Percentiles rank a stretch among this genome's conserved stretches.
These are phyloP conservation scores for Mallotus nudiflorus DNA, from an alignment of 345 rosid genomes.

Conservation along the genomic window DNA sequence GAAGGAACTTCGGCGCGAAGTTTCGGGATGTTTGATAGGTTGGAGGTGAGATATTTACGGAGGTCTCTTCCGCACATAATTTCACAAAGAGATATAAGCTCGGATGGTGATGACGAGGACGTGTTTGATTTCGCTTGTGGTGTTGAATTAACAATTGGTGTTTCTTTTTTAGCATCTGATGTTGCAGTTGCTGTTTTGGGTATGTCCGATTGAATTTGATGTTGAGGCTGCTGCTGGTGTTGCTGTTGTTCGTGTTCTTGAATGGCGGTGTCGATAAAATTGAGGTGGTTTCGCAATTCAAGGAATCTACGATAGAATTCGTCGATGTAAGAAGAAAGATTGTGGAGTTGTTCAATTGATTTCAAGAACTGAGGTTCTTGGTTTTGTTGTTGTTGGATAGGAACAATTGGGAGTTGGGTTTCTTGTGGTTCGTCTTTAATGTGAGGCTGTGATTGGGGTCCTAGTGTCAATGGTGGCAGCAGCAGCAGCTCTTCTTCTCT, in stretches of 20 bases:
- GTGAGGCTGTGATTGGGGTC: neutral
- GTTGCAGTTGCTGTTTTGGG: neutral
- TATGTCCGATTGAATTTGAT: neutral
- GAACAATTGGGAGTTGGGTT: neutral
- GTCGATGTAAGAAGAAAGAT: slow-evolving; percentile 40
- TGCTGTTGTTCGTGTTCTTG: slow-evolving; percentile 6
- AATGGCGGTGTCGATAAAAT: slow-evolving; percentile 44
- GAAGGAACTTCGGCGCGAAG: slow-evolving; percentile 51
- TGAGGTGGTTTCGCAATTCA: slow-evolving; percentile 54
- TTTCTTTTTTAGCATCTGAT: slow-evolving; percentile 5
- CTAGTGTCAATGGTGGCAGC: neutral
- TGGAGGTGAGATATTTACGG: slow-evolving; percentile 45
- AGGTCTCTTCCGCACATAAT: slow-evolving; percentile 53
- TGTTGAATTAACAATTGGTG: neutral
- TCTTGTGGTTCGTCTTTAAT: slow-evolving; percentile 18
- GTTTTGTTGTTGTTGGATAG: neutral
- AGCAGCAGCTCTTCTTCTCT: neutral
- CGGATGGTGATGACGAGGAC: slow-evolving; percentile 20
- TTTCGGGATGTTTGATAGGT: slow-evolving; percentile 37
- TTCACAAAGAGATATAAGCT: slow-evolving; percentile 41
- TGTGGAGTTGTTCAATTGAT: slow-evolving; percentile 37
- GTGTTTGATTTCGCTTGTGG: neutral
- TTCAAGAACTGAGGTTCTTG: slow-evolving; percentile 33
- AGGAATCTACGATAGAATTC: slow-evolving; percentile 46
- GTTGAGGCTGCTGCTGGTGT: neutral